These are phyloP conservation scores for Ceratobasidium sp. DNA, from an alignment of 1,284 basidiomycete species.

Conservation along the genomic window DNA sequence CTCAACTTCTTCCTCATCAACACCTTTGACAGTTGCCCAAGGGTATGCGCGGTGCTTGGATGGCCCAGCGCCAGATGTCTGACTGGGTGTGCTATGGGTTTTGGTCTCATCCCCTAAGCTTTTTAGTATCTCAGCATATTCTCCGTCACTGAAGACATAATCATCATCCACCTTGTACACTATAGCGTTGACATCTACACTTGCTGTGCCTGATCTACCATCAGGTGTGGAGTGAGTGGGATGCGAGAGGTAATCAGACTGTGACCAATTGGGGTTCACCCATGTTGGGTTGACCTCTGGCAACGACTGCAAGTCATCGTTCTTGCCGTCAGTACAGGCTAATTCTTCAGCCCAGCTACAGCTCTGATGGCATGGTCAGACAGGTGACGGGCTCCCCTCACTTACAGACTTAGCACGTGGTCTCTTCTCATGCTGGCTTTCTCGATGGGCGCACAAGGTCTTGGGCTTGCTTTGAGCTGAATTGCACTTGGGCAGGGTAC, in stretches of 20 bases:
- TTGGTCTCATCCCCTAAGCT: background rate
- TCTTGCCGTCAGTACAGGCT: background rate
- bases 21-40: background rate
- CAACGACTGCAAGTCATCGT: background rate
- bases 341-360: background rate
- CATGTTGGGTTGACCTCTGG: background rate
- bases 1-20: background rate
- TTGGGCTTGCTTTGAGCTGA: background rate
- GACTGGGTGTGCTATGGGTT: background rate
- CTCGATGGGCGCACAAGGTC: background rate
- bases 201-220: background rate
- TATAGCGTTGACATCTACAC: constrained; percentile 16
- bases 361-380: background rate
- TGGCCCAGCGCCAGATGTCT: constrained; percentile 16
- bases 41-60: background rate
- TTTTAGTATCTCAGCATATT: constrained; percentile 1
- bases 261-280: constrained; percentile 1
- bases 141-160: constrained; percentile 1
- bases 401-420: background rate
- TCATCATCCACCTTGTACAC: constrained; percentile 12
- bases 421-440: background rate
- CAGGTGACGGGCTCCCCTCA: background rate
- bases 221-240: background rate
- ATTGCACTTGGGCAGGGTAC: background rate
- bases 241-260: background rate